Evolutionary conservation across 2,329 filamentous ascomycete genomes (phyloP).

Genomic region (Xylogone sp.): DNA sequence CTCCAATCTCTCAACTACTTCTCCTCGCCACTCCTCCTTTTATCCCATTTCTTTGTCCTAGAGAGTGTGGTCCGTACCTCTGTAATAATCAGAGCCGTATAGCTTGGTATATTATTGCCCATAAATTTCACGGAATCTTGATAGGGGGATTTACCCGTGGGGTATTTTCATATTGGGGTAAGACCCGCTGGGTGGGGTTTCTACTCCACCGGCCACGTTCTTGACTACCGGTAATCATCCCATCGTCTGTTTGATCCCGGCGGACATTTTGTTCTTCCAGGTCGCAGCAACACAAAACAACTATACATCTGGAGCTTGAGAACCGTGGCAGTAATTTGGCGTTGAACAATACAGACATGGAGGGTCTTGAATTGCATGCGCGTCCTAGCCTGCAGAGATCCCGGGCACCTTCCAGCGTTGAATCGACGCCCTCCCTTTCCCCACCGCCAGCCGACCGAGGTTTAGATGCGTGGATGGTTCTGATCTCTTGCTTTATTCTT

Average conservation of each 20-base stretch:
- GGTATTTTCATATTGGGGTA: neutral
- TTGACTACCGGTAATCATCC: too few relatives aligned
- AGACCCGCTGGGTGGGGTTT: neutral
- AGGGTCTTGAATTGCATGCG: neutral
- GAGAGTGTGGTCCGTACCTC: too few relatives aligned
- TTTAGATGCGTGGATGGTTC: constrained; percentile 39
- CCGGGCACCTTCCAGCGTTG: neutral
- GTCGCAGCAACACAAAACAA: neutral
- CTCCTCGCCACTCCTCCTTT: too few relatives aligned
- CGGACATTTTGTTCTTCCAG: too few relatives aligned
- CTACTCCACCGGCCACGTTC: neutral
- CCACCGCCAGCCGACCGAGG: constrained; percentile 33
- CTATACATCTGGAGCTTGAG: neutral
- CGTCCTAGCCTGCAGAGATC: neutral
- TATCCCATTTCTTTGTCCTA: too few relatives aligned
- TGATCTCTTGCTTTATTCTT: constrained; percentile 46
- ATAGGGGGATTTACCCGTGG: too few relatives aligned
- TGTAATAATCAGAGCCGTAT: too few relatives aligned
- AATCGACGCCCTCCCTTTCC: constrained; percentile 1
- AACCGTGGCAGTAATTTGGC: neutral
- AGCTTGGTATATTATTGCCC: too few relatives aligned
- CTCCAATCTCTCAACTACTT: neutral
- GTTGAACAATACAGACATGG: neutral
- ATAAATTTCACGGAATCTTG: too few relatives aligned
- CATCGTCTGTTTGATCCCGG: too few relatives aligned